Base-by-base conservation (phyloP, 768 basidiomycete species). In the Pulveroboletus sp. region DNA sequence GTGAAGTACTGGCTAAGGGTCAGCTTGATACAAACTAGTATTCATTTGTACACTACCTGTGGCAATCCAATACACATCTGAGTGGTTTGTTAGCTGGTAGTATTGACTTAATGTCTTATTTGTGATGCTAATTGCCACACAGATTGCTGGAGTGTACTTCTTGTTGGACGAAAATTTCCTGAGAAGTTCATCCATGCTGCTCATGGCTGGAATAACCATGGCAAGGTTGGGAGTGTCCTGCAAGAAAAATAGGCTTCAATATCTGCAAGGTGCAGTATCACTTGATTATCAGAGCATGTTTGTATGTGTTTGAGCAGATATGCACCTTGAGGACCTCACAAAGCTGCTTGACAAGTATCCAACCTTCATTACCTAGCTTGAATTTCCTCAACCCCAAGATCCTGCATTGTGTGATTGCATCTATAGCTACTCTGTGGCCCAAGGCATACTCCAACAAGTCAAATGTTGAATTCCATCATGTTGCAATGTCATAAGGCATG, bases 281-380 rank as follows among this genome's bases (percentile, higher is more conserved):
- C n/a, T n/a, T n/a, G n/a, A n/a, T n/a, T n/a, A n/a, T n/a, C n/a
- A n/a, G n/a, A n/a, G n/a, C n/a, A n/a, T n/a, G n/a, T n/a, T n/a
- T n/a, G n/a, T n/a, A n/a, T n/a, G n/a, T n/a, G n/a, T n/a, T n/a
- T n/a, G n/a, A n/a, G n/a, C 6, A 42, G 14, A 13, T 10, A 63
- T 59, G 17, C 47, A 72, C n/a, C 10, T 36, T 36, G 16, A 35
- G 34, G 34, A 35, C 9, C 34, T 35, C 17, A 19, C 17, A 37
- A 7, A 77, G 51, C 50, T 76, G 59, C 10, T 47, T 39, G 1
- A 63, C 53, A 10, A 74, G 51, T 2, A 20, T 26, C 74, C 74
- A 76, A 41, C 76, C 68, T 1, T 39, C 43, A 10, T 49, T 19
- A 1, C 26, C 36, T 31, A 72, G 52, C 43, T 67, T 60, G 43